phyloP scores from a whole-genome alignment of 2,329 filamentous ascomycete genomes.

The Camillea tinctor region DNA sequence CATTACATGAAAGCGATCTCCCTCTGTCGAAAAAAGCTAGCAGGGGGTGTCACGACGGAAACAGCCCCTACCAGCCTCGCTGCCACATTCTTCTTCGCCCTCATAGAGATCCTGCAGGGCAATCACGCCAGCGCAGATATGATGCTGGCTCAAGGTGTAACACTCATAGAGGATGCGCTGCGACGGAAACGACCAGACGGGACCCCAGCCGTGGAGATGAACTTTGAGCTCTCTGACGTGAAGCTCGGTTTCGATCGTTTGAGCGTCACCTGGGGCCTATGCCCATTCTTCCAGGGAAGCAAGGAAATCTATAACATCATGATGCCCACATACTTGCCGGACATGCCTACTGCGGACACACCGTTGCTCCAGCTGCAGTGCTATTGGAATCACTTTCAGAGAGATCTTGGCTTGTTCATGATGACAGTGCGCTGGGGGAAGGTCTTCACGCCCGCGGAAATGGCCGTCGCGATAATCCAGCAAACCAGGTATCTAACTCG shows the following conservation, averaged over 20 bases:
- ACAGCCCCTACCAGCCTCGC: slow-evolving; percentile 16
- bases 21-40: slow-evolving; percentile 13
- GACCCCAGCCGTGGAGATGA: slow-evolving; percentile 6
- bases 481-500: slow-evolving; percentile 12
- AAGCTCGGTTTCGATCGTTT: slow-evolving; percentile 22
- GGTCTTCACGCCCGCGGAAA: slow-evolving; percentile 3
- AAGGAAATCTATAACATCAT: slow-evolving; percentile 2
- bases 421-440: slow-evolving; percentile 15
- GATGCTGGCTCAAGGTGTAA: slow-evolving; percentile 13
- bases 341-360: slow-evolving; percentile 12
- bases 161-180: slow-evolving; percentile 16
- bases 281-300: slow-evolving; percentile 20
- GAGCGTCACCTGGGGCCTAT: slow-evolving; percentile 21
- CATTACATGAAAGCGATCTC: slow-evolving; percentile 23
- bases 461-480: slow-evolving; percentile 6
- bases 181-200: slow-evolving; percentile 4
- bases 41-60: slow-evolving; percentile 12
- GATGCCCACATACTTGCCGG: not conserved
- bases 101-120: slow-evolving; percentile 23
- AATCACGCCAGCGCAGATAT: slow-evolving; percentile 19
- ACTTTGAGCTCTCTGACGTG: slow-evolving; percentile 14
- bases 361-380: slow-evolving; percentile 9
- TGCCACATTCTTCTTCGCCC: slow-evolving; percentile 22
- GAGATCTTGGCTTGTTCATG: slow-evolving; percentile 23
- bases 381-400: slow-evolving; percentile 21